Percentiles rank a stretch among this genome's conserved stretches.
These are phyloP conservation scores for Trichocladium uniseriatum DNA, from an alignment of 495 filamentous ascomycete species.

Conservation along the genomic window DNA sequence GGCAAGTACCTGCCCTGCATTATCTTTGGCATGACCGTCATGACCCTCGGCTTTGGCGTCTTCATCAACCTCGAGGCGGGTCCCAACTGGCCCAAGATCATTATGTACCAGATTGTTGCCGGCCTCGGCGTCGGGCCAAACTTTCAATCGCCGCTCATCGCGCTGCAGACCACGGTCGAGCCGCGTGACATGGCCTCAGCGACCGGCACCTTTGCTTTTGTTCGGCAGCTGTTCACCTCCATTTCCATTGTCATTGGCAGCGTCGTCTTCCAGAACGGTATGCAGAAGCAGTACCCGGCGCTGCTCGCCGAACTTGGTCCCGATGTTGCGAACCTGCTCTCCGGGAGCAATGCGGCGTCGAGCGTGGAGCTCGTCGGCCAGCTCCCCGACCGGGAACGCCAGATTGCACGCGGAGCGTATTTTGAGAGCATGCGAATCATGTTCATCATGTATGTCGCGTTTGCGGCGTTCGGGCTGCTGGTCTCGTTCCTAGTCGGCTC, in stretches of 20 bases:
- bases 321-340: slow-evolving; percentile 33
- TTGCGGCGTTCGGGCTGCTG: slow-evolving; percentile 46
- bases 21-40: slow-evolving; percentile 45
- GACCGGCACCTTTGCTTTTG: slow-evolving; percentile 65
- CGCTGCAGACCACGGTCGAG: slow-evolving; percentile 61
- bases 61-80: slow-evolving; percentile 48
- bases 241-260: slow-evolving; percentile 70
- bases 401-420: slow-evolving; percentile 45
- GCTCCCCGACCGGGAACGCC: slow-evolving; percentile 39
- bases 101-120: slow-evolving; percentile 53
- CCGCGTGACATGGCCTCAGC: slow-evolving; percentile 66
- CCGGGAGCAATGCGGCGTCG: slow-evolving; percentile 47
- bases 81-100: slow-evolving; percentile 49
- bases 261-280: slow-evolving; percentile 66
- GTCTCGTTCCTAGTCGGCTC: slow-evolving; percentile 47
- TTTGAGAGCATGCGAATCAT: slow-evolving; percentile 51
- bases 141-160: slow-evolving; percentile 70
- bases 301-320: slow-evolving; percentile 35
- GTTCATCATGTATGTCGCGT: slow-evolving; percentile 57
- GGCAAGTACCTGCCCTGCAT: slow-evolving; percentile 48
- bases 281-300: slow-evolving; percentile 35
- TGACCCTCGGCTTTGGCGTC: slow-evolving; percentile 57
- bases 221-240: slow-evolving; percentile 61
- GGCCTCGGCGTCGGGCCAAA: slow-evolving; percentile 59
- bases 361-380: slow-evolving; percentile 46